Conservation (phyloP, 805 yeast species). For the Ogataea ganodermae region DNA sequence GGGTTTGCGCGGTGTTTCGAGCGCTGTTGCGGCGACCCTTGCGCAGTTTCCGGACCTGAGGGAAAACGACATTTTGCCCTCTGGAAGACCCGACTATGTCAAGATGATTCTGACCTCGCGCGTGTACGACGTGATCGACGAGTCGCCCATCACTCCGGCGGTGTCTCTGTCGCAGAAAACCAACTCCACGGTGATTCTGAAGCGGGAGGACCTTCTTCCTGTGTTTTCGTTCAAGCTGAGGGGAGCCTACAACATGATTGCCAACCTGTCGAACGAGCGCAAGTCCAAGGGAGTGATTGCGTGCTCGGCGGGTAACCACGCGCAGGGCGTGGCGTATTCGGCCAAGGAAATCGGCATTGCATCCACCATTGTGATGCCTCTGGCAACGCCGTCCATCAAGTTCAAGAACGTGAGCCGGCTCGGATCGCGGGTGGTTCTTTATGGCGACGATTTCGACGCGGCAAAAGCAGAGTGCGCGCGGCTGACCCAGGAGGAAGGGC, state of each 20-base stretch:
- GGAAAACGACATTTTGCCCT: slow-evolving; percentile 52
- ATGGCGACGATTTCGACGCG: slow-evolving; percentile 93
- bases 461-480: slow-evolving; percentile 89
- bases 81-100: slow-evolving; percentile 88
- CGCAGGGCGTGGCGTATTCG: slow-evolving; percentile 96
- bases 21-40: slow-evolving; percentile 11
- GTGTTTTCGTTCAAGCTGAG: slow-evolving; percentile 95
- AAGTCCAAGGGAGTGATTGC: slow-evolving; percentile 89
- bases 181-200: slow-evolving; percentile 75
- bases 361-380: slow-evolving; percentile 98
- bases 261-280: slow-evolving; percentile 70
- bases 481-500: slow-evolving; percentile 64
- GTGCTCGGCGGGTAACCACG: slow-evolving; percentile 98
- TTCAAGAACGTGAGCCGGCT: slow-evolving; percentile 87
- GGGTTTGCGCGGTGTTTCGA: neutral
- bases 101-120: slow-evolving; percentile 87
- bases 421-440: slow-evolving; percentile 91
- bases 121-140: slow-evolving; percentile 92
- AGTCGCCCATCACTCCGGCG: slow-evolving; percentile 82
- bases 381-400: slow-evolving; percentile 94
- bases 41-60: slow-evolving; percentile 48
- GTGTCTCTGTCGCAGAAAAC: slow-evolving; percentile 69
- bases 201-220: slow-evolving; percentile 91
- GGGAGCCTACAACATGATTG: slow-evolving; percentile 97
- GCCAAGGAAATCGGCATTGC: slow-evolving; percentile 85